Evolutionary conservation across 208 protist genomes (phyloP), one percentile per base, ranked within the genome.

Genomic region (Ichthyophonus hoferi): DNA sequence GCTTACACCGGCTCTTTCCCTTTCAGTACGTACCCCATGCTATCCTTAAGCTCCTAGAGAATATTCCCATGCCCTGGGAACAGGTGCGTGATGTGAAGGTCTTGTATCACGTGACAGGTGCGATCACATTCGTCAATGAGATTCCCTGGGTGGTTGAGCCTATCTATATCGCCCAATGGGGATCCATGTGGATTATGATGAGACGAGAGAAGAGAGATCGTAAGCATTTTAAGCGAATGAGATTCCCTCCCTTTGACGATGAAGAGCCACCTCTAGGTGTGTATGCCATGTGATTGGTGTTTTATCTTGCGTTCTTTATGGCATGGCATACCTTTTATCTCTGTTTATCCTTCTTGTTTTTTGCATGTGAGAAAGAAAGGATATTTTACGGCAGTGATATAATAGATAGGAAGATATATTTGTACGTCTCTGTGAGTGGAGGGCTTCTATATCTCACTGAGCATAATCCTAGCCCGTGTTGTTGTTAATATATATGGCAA

Each of bases 111-210:
- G 95, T 98, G 3, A 98, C 97, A 41, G 99, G 98, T 82, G 97
- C 98, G 7, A 97, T 99, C 33, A 99, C 99, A 24, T 99, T 99
- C 89, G 98, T 99, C 3, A 99, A 99, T 89, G 98, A 99, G 92
- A 97, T 99, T 40, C 98, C 99, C 31, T 96, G 93, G 24, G 99
- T 99, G 0, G 96, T 99, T 35, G 98, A 99, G 95, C 98, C 98
- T 33, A 88, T 99, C 1, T 99, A 98, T 92, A 92, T 98, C 79
- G 97, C 99, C 7, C 98, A 99, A 94, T 99, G 99, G 99, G 98
- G 96, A 17, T 98, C 98, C 0, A 99, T 98, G 95, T 99, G 99
- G 99, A 99, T 99, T 31, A 97, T 97, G 89, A 99, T 99, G 99
- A 95, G 98, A 37, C 92, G 96, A 43, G 97, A 99, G 91, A 99